These are phyloP conservation scores for Mycena amicta DNA, from an alignment of 768 basidiomycete species.

Conservation along the genomic window DNA sequence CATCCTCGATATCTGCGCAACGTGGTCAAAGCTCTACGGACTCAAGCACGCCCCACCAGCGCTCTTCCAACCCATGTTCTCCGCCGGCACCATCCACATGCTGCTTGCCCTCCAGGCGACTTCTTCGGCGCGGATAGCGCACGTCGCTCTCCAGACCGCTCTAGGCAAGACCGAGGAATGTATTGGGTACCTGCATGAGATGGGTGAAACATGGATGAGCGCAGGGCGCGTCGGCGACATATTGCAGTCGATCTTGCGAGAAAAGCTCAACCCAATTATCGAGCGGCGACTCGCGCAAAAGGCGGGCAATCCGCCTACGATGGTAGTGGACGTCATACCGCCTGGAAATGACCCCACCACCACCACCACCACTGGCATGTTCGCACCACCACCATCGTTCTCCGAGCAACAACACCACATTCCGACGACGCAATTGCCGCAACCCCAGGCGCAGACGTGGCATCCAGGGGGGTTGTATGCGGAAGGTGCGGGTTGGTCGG, in stretches of 20 bases:
- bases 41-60: slow-evolving; percentile 40
- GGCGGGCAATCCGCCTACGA: slow-evolving; percentile 1
- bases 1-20: slow-evolving; percentile 34
- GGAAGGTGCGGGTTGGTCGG: too few species aligned
- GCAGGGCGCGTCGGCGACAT: not conserved
- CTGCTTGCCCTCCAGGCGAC: slow-evolving; percentile 35
- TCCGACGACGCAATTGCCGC: too few species aligned
- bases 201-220: not conserved
- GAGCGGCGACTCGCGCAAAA: not conserved
- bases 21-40: slow-evolving; percentile 38
- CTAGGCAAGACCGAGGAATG: not conserved
- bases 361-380: too few species aligned
- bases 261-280: not conserved
- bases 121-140: not conserved
- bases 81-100: slow-evolving; percentile 40
- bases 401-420: not conserved
- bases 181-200: not conserved
- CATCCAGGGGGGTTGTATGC: too few species aligned
- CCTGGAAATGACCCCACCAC: too few species aligned
- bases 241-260: not conserved
- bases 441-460: too few species aligned
- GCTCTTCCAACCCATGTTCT: slow-evolving; percentile 38
- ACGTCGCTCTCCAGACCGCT: slow-evolving; percentile 2
- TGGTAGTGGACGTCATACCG: not conserved
- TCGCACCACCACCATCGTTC: not conserved